These are phyloP conservation scores for Aspergillus bridgeri DNA, from an alignment of 495 filamentous ascomycete species.

Conservation along the genomic window DNA sequence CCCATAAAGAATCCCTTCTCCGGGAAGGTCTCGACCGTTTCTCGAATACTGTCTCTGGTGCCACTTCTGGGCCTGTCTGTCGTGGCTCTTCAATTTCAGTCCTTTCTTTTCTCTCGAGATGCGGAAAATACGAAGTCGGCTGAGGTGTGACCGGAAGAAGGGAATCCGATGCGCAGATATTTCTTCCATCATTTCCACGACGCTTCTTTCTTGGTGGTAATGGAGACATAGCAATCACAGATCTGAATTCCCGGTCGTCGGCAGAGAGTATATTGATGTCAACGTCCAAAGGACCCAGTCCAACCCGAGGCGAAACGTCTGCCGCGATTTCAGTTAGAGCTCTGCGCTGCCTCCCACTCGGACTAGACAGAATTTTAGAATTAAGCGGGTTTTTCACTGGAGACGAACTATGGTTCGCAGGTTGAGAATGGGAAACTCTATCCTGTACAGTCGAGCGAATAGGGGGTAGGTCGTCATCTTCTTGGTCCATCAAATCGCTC, in stretches of 20 bases:
- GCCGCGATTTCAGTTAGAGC: slow-evolving; percentile 46
- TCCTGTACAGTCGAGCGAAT: slow-evolving; percentile 22
- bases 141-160: slow-evolving; percentile 32
- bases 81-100: slow-evolving; percentile 12
- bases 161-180: slow-evolving; percentile 31
- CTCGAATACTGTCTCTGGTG: slow-evolving; percentile 13
- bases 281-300: slow-evolving; percentile 33
- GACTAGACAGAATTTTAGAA: slow-evolving; percentile 38
- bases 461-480: slow-evolving; percentile 45
- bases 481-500: slow-evolving; percentile 30
- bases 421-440: slow-evolving; percentile 24
- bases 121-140: slow-evolving; percentile 9
- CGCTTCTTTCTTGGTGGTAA: slow-evolving; percentile 38
- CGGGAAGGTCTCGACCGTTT: slow-evolving; percentile 25
- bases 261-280: slow-evolving; percentile 40
- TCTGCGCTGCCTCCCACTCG: slow-evolving; percentile 41
- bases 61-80: slow-evolving; percentile 10
- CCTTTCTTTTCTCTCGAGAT: slow-evolving; percentile 7
- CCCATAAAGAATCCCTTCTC: slow-evolving; percentile 35
- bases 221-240: slow-evolving; percentile 34
- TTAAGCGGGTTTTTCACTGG: slow-evolving; percentile 28
- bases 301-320: slow-evolving; percentile 40
- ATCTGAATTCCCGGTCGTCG: slow-evolving; percentile 43
- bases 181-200: slow-evolving; percentile 35
- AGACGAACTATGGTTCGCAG: slow-evolving; percentile 25